Evolutionary conservation across 495 filamentous ascomycete genomes (phyloP).

Genomic region (Aspergillus ellipticus): DNA sequence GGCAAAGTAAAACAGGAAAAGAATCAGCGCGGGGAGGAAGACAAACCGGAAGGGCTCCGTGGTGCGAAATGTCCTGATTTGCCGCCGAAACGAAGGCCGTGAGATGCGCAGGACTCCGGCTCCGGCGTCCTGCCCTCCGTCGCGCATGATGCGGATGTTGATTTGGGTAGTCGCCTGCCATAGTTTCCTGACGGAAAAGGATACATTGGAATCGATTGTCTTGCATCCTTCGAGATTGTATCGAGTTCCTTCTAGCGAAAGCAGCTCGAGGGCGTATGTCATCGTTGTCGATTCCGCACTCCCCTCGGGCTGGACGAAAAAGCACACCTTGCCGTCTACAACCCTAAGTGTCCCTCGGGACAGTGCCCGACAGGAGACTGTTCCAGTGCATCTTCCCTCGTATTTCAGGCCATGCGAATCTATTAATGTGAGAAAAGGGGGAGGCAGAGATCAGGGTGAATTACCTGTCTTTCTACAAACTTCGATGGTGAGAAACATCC

Average conservation of each 20-base stretch:
- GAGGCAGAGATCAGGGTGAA: background rate
- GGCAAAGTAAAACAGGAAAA: slow-evolving; percentile 50
- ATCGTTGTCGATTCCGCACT: slow-evolving; percentile 55
- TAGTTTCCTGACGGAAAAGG: slow-evolving; percentile 48
- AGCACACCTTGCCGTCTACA: slow-evolving; percentile 32
- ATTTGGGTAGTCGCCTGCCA: slow-evolving; percentile 64
- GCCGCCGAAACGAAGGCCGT: slow-evolving; percentile 50
- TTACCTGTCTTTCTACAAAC: slow-evolving; percentile 1
- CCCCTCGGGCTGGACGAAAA: slow-evolving; percentile 44
- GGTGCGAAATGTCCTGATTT: slow-evolving; percentile 52
- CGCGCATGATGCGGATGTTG: slow-evolving; percentile 48
- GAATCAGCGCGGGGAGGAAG: slow-evolving; percentile 1
- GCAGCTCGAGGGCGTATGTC: slow-evolving; percentile 59
- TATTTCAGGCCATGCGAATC: slow-evolving; percentile 1
- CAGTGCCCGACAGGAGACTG: slow-evolving; percentile 57
- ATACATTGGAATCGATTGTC: slow-evolving; percentile 55
- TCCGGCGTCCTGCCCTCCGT: slow-evolving; percentile 45
- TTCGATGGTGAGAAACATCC: slow-evolving; percentile 11
- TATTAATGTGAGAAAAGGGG: background rate
- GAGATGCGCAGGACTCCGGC: slow-evolving; percentile 59
- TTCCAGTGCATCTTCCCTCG: slow-evolving; percentile 45
- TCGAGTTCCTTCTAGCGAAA: slow-evolving; percentile 44
- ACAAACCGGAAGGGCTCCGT: background rate
- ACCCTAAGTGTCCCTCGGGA: slow-evolving; percentile 51
- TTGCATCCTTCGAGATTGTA: slow-evolving; percentile 61